A percentile compares a stretch with the other conserved stretches of the same genome.
Evolutionary conservation across 148 eudicot species (phyloP).

Genomic region (Drosera capensis): DNA sequence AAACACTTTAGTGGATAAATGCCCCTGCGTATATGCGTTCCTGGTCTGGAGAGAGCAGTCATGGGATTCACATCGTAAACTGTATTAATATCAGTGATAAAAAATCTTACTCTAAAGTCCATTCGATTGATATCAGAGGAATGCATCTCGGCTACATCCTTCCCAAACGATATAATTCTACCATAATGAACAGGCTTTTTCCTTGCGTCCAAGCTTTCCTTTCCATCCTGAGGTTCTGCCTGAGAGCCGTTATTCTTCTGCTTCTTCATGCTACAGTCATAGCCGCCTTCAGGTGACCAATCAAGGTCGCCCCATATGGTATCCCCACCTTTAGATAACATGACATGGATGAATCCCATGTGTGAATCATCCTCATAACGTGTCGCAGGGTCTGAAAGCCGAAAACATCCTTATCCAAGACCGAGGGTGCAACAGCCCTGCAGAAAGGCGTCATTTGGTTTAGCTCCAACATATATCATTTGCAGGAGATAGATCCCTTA

Average conservation of each 20-base stretch:
- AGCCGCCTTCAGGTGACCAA: constrained; percentile 87
- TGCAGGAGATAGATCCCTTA: neutral
- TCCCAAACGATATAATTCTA: constrained; percentile 76
- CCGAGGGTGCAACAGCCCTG: constrained; percentile 79
- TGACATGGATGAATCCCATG: constrained; percentile 98
- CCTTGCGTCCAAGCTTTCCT: constrained; percentile 16
- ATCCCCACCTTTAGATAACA: constrained; percentile 94
- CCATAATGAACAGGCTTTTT: constrained; percentile 36
- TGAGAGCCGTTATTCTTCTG: constrained; percentile 19
- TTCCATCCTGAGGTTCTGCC: constrained; percentile 11
- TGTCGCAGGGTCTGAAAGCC: constrained; percentile 70
- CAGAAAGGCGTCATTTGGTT: constrained; percentile 2
- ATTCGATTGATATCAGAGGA: constrained; percentile 54
- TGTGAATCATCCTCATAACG: constrained; percentile 84
- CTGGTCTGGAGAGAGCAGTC: too few species aligned
- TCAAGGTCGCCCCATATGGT: constrained; percentile 96
- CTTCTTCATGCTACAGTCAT: constrained; percentile 28
- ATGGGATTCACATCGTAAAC: neutral
- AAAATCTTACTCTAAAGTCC: constrained; percentile 59
- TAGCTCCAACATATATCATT: neutral
- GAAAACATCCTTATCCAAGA: constrained; percentile 68
- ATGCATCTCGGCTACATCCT: constrained; percentile 48
- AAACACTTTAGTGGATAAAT: too few species aligned
- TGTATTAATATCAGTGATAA: too few species aligned
- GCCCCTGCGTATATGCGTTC: too few species aligned